Base-by-base conservation (phyloP, 176 grass and related monocot genomes). In the Poa pratensis region DNA sequence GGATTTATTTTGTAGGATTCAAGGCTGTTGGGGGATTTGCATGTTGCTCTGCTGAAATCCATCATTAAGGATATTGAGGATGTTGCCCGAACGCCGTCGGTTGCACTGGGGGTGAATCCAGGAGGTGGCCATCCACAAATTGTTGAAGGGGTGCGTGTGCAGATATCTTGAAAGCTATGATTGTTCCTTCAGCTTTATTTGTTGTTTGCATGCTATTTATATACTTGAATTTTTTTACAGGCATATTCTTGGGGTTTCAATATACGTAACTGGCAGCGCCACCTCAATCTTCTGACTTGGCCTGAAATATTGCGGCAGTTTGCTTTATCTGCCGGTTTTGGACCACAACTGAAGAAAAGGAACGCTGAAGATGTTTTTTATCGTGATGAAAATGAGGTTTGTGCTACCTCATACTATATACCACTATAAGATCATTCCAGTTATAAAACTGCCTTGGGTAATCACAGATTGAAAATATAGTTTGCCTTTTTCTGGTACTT, bases 21-120 rank as follows among this genome's bases (percentile, higher is more conserved):
- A 86, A 99, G 96, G 49, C 83, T 93, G 62, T 77, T 99, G 69
- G 93, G 91, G 24, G 93, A 99, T 79, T 66, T 99, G 59, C 91
- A 99, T 82, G 84, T 99, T 80, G 76, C 90, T 89, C 64, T 99
- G 24, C 90, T 99, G 71, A 99, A 89, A 96, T 87, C 90, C 61
- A 94, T 96, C 39, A 92, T 99, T 84, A 99, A 99, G 84, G 96
- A 98, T 77, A 98, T 98, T 12, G 93, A 98, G 78, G 93, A 98
- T 78, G 90, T 98, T 68, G 90, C 93, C 30, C 92, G 84, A 84
- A 85, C 75, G 62, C 91, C 90, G 8, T 87, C 91, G 34, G 80
- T 87, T 75, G 75, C 90, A 49, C 69, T 95, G 55, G 96, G 90
- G 9, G 86, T 84, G 70, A 98, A 93, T 90, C 90, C 93, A 76